Base-by-base conservation (phyloP, 2,329 filamentous ascomycete genomes). In the Samsoniella hepiali region DNA sequence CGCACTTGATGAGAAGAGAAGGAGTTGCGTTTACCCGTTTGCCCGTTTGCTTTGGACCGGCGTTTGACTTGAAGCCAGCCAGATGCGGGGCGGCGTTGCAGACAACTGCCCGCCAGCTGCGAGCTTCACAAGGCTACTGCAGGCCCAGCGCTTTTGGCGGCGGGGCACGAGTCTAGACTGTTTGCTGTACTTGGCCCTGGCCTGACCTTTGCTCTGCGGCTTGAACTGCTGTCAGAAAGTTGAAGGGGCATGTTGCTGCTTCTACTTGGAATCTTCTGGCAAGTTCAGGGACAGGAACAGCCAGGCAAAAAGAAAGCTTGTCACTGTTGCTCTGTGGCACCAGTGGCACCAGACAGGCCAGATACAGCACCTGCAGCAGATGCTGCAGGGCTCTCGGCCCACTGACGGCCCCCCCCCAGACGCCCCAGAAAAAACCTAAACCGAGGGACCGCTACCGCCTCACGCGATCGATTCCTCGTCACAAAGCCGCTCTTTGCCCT, bases 361-460 rank as follows among this genome's bases (percentile, higher is more conserved):
- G 22, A 22, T 22, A 22, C 22, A 22, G 22, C 22, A 22, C 22
- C 29, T 7, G 13, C 29, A 34, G 34, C 5, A 50, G 4, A n/a
- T 3, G 34, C 58, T 31, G 5, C 51, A 47, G 50, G 3, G 50
- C 32, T 36, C 32, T 45, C 27, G 59, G 38, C 32, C 59, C 59
- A 55, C 59, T 55, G 59, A 45, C 50, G 47, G 36, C 17, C 27
- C 45, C 45, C 22, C 22, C 56, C 56, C 40, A 22, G 56, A 40
- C 34, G 62, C 56, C 57, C 62, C 62, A 60, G 62, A 64, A 60
- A 60, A 60, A 64, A 58, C 31, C 56, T 64, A 64, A 64, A 56
- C 62, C 56, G 62, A 64, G 62, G 56, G 38, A 36, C 62, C 54
- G 53, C 54, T 58, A 15, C 62, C 55, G 55, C 63, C 63, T 64